Evolutionary conservation across 1,284 basidiomycete genomes (phyloP).

Genomic region (Sporisorium scitamineum): DNA sequence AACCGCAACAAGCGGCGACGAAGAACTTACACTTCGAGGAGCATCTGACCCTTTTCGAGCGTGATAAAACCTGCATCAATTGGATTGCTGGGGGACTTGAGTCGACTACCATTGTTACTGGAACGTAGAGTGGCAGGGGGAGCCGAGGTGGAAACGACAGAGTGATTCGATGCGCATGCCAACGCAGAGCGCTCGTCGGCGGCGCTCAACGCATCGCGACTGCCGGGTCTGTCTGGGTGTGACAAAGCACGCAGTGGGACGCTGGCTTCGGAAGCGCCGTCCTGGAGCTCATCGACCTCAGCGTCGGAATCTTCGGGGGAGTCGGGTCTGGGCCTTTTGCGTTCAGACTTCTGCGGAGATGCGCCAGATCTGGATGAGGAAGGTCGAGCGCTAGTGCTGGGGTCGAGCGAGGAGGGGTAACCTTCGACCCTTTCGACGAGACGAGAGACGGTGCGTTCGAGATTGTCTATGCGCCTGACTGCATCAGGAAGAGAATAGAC

Average conservation of each 20-base stretch:
- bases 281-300: constrained; percentile 49
- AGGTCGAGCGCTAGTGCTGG: constrained; percentile 6
- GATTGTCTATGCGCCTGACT: constrained; percentile 32
- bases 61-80: constrained; percentile 42
- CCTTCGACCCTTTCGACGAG: constrained; percentile 30
- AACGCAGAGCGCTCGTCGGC: constrained; percentile 9
- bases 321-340: constrained; percentile 28
- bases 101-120: constrained; percentile 9
- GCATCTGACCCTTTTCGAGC: constrained; percentile 33
- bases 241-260: constrained; percentile 25
- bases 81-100: neutral
- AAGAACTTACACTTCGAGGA: constrained; percentile 25
- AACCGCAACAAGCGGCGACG: neutral
- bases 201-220: constrained; percentile 6
- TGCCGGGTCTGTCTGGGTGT: constrained; percentile 16
- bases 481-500: constrained; percentile 41
- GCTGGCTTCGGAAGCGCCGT: constrained; percentile 41
- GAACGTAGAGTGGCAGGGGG: neutral
- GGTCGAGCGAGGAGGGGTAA: constrained; percentile 4
- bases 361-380: constrained; percentile 25
- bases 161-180: neutral
- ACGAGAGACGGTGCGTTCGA: constrained; percentile 41
- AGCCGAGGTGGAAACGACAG: neutral
- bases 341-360: constrained; percentile 28
- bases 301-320: constrained; percentile 42